Evolutionary conservation across 208 protist species (phyloP).

Genomic region (Jaenimonas drosophilae): DNA sequence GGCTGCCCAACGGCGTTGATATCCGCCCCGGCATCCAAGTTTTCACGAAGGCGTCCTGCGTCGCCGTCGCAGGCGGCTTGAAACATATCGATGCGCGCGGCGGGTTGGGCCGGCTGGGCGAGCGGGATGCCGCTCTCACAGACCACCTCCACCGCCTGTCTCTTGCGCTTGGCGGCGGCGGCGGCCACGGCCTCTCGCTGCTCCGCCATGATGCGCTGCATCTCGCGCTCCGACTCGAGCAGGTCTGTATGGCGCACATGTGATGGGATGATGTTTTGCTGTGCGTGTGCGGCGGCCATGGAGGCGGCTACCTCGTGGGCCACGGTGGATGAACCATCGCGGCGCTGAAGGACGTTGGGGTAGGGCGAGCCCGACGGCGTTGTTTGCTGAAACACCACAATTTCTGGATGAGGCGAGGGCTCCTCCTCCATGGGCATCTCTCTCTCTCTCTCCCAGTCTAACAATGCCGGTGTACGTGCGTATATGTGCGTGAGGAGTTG

Average conservation of each 20-base stretch:
- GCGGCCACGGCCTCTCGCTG: neutral
- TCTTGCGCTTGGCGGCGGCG: conserved; percentile 12
- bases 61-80: conserved; percentile 75
- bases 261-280: no score
- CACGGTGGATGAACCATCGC: conserved; percentile 11
- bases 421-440: no score
- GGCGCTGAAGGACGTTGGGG: conserved; percentile 34
- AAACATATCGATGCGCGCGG: conserved; percentile 33
- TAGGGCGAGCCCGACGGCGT: conserved; percentile 49
- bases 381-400: no score
- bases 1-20: conserved; percentile 70
- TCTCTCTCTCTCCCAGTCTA: no score
- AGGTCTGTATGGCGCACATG: neutral
- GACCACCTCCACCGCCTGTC: conserved; percentile 4
- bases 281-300: neutral
- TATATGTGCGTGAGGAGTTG: no score
- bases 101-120: neutral
- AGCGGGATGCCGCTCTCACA: conserved; percentile 1
- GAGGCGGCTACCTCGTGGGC: no score
- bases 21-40: conserved; percentile 12
- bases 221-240: conserved; percentile 4
- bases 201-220: neutral
- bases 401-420: no score
- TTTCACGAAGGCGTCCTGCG: conserved; percentile 1
- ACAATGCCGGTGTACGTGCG: no score